Conservation (phyloP, 495 filamentous ascomycete genomes). For the Baudoinia panamericana region DNA sequence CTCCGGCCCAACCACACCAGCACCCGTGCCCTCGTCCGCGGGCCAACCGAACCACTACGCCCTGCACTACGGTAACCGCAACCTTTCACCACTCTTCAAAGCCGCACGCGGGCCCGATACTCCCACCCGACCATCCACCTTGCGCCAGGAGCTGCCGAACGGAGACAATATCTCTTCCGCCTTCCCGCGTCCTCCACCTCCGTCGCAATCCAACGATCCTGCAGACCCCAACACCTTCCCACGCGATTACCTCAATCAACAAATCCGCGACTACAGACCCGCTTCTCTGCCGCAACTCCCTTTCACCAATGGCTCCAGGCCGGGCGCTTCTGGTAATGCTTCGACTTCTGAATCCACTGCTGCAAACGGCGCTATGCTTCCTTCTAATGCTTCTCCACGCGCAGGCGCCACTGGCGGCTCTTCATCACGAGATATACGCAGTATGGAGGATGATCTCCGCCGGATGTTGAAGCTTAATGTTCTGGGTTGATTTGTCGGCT, state of each 20-base stretch:
- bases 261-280: constrained; percentile 8
- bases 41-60: constrained; percentile 18
- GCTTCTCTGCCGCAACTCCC: constrained; percentile 1
- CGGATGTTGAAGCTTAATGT: constrained; percentile 23
- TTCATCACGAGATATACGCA: constrained; percentile 9
- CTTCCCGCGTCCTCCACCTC: neutral
- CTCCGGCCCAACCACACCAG: constrained; percentile 25
- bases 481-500: constrained; percentile 3
- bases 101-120: constrained; percentile 18
- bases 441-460: constrained; percentile 22
- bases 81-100: constrained; percentile 31
- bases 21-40: constrained; percentile 5
- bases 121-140: constrained; percentile 12
- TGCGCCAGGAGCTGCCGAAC: constrained; percentile 16
- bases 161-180: neutral
- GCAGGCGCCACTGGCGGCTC: neutral
- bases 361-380: no score
- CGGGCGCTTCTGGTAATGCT: no score
- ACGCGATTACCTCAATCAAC: constrained; percentile 18
- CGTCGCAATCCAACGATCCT: constrained; percentile 1
- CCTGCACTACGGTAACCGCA: constrained; percentile 29
- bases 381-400: constrained; percentile 1
- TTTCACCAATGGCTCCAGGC: constrained; percentile 3
- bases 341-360: no score
- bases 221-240: constrained; percentile 17